A percentile compares a stretch with the other conserved stretches of the same genome.
Evolutionary conservation across 1,284 basidiomycete species (phyloP).

Genomic region (Trichosporon coremiiforme): DNA sequence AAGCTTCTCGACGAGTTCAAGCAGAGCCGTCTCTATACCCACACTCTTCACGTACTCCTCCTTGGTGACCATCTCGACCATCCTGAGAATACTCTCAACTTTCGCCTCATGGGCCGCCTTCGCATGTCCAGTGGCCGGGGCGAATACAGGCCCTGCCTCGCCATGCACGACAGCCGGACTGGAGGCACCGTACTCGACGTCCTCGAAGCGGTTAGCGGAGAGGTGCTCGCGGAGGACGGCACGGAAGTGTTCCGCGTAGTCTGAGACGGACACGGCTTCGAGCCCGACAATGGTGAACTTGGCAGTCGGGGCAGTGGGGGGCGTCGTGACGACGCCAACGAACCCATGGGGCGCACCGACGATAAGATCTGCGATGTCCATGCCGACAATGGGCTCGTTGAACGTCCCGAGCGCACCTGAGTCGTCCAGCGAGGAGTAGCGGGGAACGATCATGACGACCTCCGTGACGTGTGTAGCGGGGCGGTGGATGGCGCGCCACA

Average conservation of each 20-base stretch:
- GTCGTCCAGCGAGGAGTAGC: neutral
- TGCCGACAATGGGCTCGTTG: slow-evolving; percentile 13
- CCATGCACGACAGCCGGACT: neutral
- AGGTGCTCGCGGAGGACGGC: slow-evolving; percentile 5
- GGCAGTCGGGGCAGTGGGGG: neutral
- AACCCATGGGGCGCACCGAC: neutral
- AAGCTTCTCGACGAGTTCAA: slow-evolving; percentile 7
- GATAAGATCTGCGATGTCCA: slow-evolving; percentile 9
- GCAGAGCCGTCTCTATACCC: neutral
- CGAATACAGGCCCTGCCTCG: neutral
- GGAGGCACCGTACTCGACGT: neutral
- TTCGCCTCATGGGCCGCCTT: neutral
- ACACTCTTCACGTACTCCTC: neutral
- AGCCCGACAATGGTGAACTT: slow-evolving; percentile 2
- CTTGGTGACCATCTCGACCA: slow-evolving; percentile 1
- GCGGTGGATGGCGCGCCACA: neutral
- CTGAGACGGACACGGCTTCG: neutral
- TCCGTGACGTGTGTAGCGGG: neutral
- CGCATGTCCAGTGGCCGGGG: neutral
- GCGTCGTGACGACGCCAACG: neutral
- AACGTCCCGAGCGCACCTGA: neutral
- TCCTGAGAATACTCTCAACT: neutral
- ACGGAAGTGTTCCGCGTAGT: neutral
- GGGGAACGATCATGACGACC: slow-evolving; percentile 5
- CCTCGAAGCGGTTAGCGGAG: neutral